Base-by-base conservation (phyloP, 2,329 filamentous ascomycete species). In the Coniochaeta ligniaria region DNA sequence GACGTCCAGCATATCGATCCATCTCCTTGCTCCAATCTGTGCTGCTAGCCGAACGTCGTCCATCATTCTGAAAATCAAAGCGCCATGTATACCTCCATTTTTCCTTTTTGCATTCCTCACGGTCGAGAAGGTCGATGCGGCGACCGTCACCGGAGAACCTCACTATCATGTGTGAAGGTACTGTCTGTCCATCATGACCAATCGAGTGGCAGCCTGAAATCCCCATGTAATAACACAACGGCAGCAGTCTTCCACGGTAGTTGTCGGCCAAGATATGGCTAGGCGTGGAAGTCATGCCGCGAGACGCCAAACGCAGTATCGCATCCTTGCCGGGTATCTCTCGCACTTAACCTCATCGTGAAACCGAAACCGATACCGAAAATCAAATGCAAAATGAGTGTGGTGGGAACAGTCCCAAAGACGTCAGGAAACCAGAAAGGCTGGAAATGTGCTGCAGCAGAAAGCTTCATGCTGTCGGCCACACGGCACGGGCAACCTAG, bases 401-500 rank as follows among this genome's bases (percentile, higher is more conserved):
- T 28, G 47, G 20, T 6, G 11, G 22, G 7, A 26, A 20, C n/a
- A 6, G 28, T 35, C 26, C 45, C 26, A 45, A 50, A 47, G 22
- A 22, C 43, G 47, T 52, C 16, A 31, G 20, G 14, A 31, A 11
- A 52, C 26, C 24, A 28, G 26, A 52, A 36, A 26, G 43, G 20
- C 8, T 11, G 11, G 8, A 47, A 14, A 47, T 6, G 22, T 47
- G 6, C 43, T 26, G 20, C 17, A 47, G 43, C 22, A 47, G 24
- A 26, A 22, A 31, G 3, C 45, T 26, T 2, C 11, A 50, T 28
- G 45, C 45, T 14, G 20, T 9, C 20, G 12, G 8, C 17, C 41
- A n/a, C 20, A 3, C 17, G 17, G 41, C 20, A 3, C 7, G 4
- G 38, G 4, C 17, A 36, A 36, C 43, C 47, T 52, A 79, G 67